Evolutionary conservation across 208 protist species (phyloP).

Genomic region (Vickermania ingenoplastis): DNA sequence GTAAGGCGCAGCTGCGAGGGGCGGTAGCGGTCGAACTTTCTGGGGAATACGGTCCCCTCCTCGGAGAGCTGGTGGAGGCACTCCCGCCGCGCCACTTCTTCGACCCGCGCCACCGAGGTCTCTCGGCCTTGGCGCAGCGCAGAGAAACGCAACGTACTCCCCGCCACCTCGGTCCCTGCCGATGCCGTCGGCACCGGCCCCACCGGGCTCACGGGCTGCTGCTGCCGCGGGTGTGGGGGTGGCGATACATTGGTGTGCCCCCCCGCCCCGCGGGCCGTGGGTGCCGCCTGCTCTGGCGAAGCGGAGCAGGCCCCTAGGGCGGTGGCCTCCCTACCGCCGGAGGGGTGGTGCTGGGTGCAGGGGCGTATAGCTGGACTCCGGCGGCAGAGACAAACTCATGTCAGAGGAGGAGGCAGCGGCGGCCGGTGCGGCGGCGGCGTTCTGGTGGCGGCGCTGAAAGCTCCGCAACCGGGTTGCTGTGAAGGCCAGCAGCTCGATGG

Average conservation of each 20-base stretch:
- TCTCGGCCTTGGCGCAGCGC: too few species aligned
- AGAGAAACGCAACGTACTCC: too few species aligned
- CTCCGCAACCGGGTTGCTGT: background rate
- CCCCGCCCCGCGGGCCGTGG: background rate
- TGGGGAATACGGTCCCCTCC: constrained; percentile 51
- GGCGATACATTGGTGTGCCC: too few species aligned
- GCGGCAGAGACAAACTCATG: background rate
- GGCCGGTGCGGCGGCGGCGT: background rate
- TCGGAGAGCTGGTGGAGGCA: constrained; percentile 59
- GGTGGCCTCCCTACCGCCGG: too few species aligned
- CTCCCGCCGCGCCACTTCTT: constrained; percentile 39
- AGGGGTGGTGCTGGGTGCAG: background rate
- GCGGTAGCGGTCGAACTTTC: constrained; percentile 39
- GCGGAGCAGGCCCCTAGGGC: background rate
- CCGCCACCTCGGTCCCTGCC: too few species aligned
- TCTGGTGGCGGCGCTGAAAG: background rate
- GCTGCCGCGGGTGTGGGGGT: background rate
- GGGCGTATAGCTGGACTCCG: background rate
- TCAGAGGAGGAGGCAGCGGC: background rate
- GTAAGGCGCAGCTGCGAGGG: constrained; percentile 51
- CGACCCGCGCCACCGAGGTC: constrained; percentile 12
- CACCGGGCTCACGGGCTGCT: too few species aligned
- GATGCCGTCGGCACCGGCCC: too few species aligned
- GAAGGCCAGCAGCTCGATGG: background rate
- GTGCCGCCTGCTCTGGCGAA: background rate